Evolutionary conservation across 768 basidiomycete genomes (phyloP).

Genomic region (Trametes coccinea): DNA sequence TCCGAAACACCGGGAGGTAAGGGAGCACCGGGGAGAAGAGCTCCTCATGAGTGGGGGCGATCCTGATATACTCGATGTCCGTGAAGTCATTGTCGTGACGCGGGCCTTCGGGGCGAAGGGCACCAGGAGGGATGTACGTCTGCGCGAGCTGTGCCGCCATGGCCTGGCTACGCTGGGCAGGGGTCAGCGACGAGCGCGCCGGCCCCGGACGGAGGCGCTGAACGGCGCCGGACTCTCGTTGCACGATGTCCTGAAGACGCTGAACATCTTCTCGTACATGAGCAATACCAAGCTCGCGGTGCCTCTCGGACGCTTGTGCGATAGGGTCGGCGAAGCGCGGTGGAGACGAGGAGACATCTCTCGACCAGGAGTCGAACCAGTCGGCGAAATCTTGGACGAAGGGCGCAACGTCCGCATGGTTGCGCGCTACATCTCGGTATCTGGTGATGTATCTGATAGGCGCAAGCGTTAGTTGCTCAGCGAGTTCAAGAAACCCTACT

Average conservation of each 20-base stretch:
- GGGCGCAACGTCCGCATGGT: constrained; percentile 16
- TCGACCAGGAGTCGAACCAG: constrained; percentile 31
- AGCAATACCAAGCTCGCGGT: constrained; percentile 17
- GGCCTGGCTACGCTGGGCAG: constrained; percentile 15
- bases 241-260: constrained; percentile 27
- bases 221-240: constrained; percentile 23
- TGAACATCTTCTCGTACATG: constrained; percentile 24
- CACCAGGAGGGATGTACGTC: constrained; percentile 23
- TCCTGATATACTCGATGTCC: constrained; percentile 58
- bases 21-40: constrained; percentile 49
- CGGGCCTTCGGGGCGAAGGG: constrained; percentile 46
- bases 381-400: constrained; percentile 26
- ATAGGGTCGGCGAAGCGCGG: constrained; percentile 28
- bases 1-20: constrained; percentile 62
- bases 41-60: constrained; percentile 71
- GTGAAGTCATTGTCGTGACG: constrained; percentile 70
- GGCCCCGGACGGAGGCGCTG: constrained; percentile 2
- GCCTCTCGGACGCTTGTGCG: background rate
- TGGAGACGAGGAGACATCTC: constrained; percentile 20
- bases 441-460: constrained; percentile 31
- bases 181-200: background rate
- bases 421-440: constrained; percentile 29
- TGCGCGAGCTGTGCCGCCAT: constrained; percentile 23
- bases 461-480: too few species aligned
- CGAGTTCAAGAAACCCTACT: background rate